Evolutionary conservation across 208 protist genomes (phyloP).

Genomic region (Acanthamoeba royreba): DNA sequence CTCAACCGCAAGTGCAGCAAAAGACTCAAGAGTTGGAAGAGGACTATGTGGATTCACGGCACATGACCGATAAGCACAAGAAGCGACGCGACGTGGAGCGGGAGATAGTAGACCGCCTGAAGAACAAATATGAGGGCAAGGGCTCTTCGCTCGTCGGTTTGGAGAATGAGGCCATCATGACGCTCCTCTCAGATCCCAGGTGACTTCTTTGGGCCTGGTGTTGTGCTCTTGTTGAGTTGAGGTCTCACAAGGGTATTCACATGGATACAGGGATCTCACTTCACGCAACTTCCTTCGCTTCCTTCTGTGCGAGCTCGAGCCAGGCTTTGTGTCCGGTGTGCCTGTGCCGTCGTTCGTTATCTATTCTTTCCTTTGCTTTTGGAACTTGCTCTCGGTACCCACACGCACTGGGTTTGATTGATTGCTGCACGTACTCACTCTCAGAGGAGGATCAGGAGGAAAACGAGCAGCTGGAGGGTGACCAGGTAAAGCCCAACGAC

Average conservation of each 20-base stretch:
- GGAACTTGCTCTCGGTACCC: not conserved
- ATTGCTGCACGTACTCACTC: not conserved
- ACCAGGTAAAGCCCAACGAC: not conserved
- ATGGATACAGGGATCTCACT: not conserved
- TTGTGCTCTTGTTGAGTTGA: too few relatives aligned
- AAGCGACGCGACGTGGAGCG: not conserved
- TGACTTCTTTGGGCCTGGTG: too few relatives aligned
- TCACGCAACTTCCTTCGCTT: not conserved
- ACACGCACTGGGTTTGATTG: not conserved
- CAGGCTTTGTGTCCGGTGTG: conserved; percentile 15
- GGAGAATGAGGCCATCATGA: not conserved
- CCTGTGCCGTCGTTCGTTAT: not conserved
- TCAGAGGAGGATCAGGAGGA: not conserved
- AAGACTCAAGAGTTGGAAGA: too few relatives aligned
- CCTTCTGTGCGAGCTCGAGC: not conserved
- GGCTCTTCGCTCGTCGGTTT: not conserved
- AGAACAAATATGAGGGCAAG: not conserved
- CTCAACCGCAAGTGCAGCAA: too few relatives aligned
- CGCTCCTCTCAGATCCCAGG: not conserved
- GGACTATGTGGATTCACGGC: too few relatives aligned
- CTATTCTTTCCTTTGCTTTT: not conserved
- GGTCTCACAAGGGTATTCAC: too few relatives aligned
- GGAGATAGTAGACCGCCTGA: not conserved
- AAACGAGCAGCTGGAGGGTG: not conserved
- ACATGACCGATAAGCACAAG: too few relatives aligned